Percentiles rank a stretch among this genome's conserved stretches.
Evolutionary conservation across 345 rosid genomes (phyloP).

Genomic region (Populus pruinosa): DNA sequence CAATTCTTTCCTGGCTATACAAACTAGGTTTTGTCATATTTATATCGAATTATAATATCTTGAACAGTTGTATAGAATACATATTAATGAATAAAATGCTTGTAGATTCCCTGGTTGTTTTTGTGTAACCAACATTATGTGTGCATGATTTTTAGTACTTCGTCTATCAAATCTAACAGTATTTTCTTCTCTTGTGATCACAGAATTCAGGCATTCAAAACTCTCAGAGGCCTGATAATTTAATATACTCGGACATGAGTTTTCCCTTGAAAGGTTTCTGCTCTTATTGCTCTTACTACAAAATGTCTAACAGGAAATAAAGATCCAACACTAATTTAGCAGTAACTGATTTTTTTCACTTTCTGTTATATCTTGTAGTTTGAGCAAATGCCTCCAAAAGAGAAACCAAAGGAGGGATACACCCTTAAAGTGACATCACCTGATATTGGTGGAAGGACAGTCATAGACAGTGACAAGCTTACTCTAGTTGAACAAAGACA

Average conservation of each 20-base stretch:
- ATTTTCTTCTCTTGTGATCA: no score
- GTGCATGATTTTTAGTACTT: no score
- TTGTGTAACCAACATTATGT: no score
- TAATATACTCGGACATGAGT: no score
- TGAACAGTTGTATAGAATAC: no score
- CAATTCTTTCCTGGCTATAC: no score
- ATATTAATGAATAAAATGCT: no score
- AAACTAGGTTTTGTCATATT: no score
- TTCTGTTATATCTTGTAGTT: background rate
- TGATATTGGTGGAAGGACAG: conserved; percentile 36
- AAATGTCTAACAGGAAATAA: background rate
- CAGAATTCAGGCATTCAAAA: background rate
- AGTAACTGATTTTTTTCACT: background rate
- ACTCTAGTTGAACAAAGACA: conserved; percentile 47
- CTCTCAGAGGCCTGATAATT: background rate
- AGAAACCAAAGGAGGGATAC: conserved; percentile 32
- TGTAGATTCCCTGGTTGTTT: no score
- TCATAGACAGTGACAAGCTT: conserved; percentile 32
- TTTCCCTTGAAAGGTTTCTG: background rate
- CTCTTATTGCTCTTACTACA: background rate
- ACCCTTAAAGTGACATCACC: conserved; percentile 47
- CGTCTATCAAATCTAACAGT: no score
- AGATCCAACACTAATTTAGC: background rate
- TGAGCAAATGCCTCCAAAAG: conserved; percentile 5
- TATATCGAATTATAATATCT: no score